Evolutionary conservation across 352 stramenopile genomes (phyloP).

Genomic region (Globisporangium cylindrosporum): DNA sequence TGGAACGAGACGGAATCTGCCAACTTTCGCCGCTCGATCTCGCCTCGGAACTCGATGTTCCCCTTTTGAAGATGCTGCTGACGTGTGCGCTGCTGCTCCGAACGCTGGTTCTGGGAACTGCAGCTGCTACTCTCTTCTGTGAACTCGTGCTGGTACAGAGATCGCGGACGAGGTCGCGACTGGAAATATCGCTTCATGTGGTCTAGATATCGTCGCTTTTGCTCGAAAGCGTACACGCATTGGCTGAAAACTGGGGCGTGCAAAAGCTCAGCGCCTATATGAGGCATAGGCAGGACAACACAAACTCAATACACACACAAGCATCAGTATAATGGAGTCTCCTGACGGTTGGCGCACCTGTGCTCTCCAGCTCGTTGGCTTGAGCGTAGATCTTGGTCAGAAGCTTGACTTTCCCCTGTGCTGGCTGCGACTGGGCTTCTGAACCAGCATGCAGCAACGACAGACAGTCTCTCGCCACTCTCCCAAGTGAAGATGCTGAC

Average conservation of each 20-base stretch:
- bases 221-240: constrained; percentile 18
- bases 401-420: neutral
- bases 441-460: neutral
- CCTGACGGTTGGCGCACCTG: neutral
- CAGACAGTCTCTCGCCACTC: constrained; percentile 9
- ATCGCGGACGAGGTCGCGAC: constrained; percentile 27
- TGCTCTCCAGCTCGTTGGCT: neutral
- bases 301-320: no score
- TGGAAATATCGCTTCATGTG: constrained; percentile 37
- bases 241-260: constrained; percentile 31
- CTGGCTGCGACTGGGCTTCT: neutral
- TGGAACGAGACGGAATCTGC: constrained; percentile 22
- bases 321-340: no score
- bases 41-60: constrained; percentile 52
- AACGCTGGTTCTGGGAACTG: neutral
- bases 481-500: neutral
- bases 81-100: constrained; percentile 6
- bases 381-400: neutral
- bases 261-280: neutral
- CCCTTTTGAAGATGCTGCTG: constrained; percentile 34
- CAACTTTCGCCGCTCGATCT: constrained; percentile 23
- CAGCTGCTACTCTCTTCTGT: constrained; percentile 11
- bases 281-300: no score
- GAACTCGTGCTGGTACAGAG: constrained; percentile 53
- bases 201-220: constrained; percentile 10